A percentile compares a stretch with the other conserved stretches of the same genome.
Evolutionary conservation across 371 early-diverging fungal species (phyloP).

Genomic region (Mucor saturninus): DNA sequence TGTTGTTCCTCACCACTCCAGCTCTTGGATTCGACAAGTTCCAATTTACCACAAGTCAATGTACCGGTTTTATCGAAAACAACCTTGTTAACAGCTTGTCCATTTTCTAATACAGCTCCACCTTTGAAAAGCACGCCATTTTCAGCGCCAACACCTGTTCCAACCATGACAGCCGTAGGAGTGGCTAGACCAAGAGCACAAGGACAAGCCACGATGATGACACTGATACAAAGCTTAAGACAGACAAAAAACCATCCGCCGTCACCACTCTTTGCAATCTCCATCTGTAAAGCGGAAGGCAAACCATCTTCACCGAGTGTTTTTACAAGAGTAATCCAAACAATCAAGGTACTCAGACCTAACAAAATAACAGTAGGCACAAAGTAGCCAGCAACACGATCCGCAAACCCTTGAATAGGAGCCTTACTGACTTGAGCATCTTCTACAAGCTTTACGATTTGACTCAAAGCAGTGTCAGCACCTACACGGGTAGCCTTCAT

Average conservation of each 20-base stretch:
- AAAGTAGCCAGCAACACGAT: conserved; percentile 86
- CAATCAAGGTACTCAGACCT: conserved; percentile 76
- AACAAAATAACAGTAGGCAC: conserved; percentile 85
- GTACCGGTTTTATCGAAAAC: conserved; percentile 98
- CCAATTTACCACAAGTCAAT: conserved; percentile 83
- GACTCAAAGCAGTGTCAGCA: conserved; percentile 79
- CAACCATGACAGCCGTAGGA: conserved; percentile 98
- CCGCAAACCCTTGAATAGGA: conserved; percentile 86
- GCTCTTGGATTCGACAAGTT: conserved; percentile 61
- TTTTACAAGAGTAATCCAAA: conserved; percentile 74
- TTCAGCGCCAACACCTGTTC: conserved; percentile 95
- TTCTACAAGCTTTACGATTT: conserved; percentile 89
- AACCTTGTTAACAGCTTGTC: conserved; percentile 79
- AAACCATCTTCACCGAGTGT: conserved; percentile 46
- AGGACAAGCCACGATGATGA: conserved; percentile 96
- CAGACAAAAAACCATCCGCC: conserved; percentile 80
- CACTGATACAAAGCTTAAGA: conserved; percentile 89
- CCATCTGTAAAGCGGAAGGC: conserved; percentile 61
- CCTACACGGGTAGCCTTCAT: conserved; percentile 80
- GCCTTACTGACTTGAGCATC: conserved; percentile 87
- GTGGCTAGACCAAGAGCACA: conserved; percentile 97
- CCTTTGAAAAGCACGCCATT: conserved; percentile 91
- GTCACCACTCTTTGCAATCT: conserved; percentile 53
- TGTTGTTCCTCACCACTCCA: conserved; percentile 22
- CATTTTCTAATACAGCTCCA: conserved; percentile 82